Conservation (phyloP, 1,284 basidiomycete genomes). For the Uromyces viciae-fabae region DNA sequence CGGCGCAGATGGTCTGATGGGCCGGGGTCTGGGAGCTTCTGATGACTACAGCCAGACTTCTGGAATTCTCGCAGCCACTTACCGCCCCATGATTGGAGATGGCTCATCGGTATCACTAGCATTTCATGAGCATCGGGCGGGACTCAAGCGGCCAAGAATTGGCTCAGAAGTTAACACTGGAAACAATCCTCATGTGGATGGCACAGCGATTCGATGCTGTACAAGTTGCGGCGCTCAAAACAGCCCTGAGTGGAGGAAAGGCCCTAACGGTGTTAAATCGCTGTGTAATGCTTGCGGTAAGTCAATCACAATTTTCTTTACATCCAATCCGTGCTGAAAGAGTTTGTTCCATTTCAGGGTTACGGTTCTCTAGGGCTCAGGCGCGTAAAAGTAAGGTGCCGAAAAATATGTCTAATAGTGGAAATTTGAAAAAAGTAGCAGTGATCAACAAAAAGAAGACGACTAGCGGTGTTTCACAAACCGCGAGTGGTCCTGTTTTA, state of each 20-base stretch:
- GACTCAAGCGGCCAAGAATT: neutral
- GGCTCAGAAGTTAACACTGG: neutral
- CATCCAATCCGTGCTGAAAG: neutral
- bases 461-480: neutral
- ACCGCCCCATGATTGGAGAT: neutral
- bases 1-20: neutral
- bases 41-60: neutral
- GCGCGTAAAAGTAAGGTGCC: constrained; percentile 22
- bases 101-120: neutral
- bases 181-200: neutral
- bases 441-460: neutral
- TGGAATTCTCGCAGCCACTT: neutral
- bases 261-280: constrained; percentile 24
- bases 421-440: neutral
- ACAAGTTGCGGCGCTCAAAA: constrained; percentile 31
- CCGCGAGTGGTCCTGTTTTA: neutral
- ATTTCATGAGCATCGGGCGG: neutral
- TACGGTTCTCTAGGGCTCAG: constrained; percentile 35
- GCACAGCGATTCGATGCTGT: neutral
- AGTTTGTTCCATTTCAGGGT: constrained; percentile 1
- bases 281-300: constrained; percentile 39
- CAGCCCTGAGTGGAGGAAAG: constrained; percentile 40
- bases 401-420: neutral
- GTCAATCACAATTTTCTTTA: neutral
- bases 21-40: neutral